A percentile compares a stretch with the other conserved stretches of the same genome.
phyloP scores from a whole-genome alignment of 2,329 filamentous ascomycete genomes.

The Fusarium solani-melongenae region DNA sequence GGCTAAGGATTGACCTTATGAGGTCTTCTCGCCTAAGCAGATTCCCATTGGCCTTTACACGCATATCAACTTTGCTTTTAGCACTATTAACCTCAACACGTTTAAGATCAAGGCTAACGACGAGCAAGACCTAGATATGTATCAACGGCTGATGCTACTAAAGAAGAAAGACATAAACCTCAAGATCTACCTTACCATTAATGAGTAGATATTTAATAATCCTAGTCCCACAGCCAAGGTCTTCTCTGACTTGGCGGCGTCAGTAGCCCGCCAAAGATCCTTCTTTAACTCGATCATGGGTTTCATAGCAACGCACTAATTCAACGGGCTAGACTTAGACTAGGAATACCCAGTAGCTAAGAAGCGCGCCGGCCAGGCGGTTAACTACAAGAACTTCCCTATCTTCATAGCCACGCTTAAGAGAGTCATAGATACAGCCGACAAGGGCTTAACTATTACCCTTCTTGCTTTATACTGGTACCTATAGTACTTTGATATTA shows the following conservation, averaged over 20 bases:
- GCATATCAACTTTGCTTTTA: slow-evolving; percentile 27
- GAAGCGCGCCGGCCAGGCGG: too few species aligned
- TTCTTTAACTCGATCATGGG: slow-evolving; percentile 18
- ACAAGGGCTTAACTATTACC: slow-evolving; percentile 8
- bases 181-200: slow-evolving; percentile 53
- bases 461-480: slow-evolving; percentile 44
- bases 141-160: slow-evolving; percentile 23
- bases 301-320: slow-evolving; percentile 25
- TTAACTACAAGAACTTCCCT: slow-evolving; percentile 47
- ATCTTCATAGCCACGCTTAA: slow-evolving; percentile 30
- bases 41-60: slow-evolving; percentile 18
- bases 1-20: background rate
- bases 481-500: slow-evolving; percentile 43
- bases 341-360: slow-evolving; percentile 43
- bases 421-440: slow-evolving; percentile 34
- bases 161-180: slow-evolving; percentile 46
- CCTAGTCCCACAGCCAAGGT: slow-evolving; percentile 40
- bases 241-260: slow-evolving; percentile 34
- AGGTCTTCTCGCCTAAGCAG: slow-evolving; percentile 8
- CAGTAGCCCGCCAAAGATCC: background rate
- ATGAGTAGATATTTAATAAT: slow-evolving; percentile 56
- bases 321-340: slow-evolving; percentile 44
- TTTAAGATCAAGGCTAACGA: background rate
- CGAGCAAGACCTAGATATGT: background rate
- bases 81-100: background rate